Percentiles rank a stretch among this genome's conserved stretches.
Evolutionary conservation across 148 eudicot genomes (phyloP).

Genomic region (Hydrangea macrophylla): DNA sequence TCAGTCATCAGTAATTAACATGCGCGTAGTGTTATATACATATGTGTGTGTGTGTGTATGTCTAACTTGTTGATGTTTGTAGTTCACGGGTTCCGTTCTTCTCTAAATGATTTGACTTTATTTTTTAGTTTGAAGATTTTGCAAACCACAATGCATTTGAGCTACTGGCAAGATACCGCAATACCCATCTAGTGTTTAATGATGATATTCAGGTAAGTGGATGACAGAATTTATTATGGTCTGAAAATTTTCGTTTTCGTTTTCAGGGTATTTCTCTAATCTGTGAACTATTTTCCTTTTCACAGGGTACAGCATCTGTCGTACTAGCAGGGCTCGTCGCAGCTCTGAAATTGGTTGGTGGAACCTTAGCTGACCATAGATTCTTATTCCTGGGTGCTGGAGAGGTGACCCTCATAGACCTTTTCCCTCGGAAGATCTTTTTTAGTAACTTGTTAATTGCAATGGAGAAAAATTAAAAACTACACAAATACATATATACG

Average conservation of each 20-base stretch:
- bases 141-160: slow-evolving; percentile 94
- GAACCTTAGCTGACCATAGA: slow-evolving; percentile 76
- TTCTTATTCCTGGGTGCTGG: slow-evolving; percentile 95
- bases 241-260: not conserved
- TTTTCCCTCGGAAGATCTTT: not conserved
- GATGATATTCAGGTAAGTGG: slow-evolving; percentile 87
- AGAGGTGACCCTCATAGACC: slow-evolving; percentile 47
- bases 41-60: too few species aligned
- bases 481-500: not conserved
- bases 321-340: slow-evolving; percentile 84
- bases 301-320: slow-evolving; percentile 93
- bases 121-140: slow-evolving; percentile 83
- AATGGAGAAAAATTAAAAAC: not conserved
- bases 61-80: not conserved
- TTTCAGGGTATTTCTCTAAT: not conserved
- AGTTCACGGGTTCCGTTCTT: not conserved
- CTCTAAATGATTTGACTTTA: slow-evolving; percentile 7
- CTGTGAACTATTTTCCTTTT: not conserved
- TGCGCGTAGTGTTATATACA: not conserved
- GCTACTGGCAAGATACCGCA: slow-evolving; percentile 66
- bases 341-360: slow-evolving; percentile 58
- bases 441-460: not conserved
- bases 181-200: slow-evolving; percentile 81
- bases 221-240: not conserved
- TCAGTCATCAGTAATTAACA: slow-evolving; percentile 15